These are phyloP conservation scores for Keithomyces neogunnii DNA, from an alignment of 2,329 filamentous ascomycete genomes.

Conservation along the genomic window DNA sequence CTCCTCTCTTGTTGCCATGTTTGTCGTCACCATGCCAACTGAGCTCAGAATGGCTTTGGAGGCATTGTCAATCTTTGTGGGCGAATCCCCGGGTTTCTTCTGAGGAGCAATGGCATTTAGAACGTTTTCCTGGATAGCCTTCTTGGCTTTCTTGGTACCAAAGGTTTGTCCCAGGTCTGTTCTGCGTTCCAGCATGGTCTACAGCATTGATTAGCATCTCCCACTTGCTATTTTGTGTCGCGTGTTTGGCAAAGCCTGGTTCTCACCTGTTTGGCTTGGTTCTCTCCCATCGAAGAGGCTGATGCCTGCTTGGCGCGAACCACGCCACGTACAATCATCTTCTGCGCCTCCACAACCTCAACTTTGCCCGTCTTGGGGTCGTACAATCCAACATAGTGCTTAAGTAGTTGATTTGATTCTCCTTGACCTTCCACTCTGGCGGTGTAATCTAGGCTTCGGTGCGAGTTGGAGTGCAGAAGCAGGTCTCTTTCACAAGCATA, in stretches of 20 bases:
- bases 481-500: slow-evolving; percentile 37
- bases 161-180: slow-evolving; percentile 69
- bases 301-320: slow-evolving; percentile 47
- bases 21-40: slow-evolving; percentile 52
- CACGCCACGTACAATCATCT: slow-evolving; percentile 50
- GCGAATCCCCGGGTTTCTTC: slow-evolving; percentile 24
- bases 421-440: slow-evolving; percentile 37
- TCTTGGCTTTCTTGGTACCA: slow-evolving; percentile 79
- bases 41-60: slow-evolving; percentile 53
- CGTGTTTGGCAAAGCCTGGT: background rate
- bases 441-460: slow-evolving; percentile 52
- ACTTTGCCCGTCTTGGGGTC: slow-evolving; percentile 52
- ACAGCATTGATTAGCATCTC: background rate
- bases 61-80: slow-evolving; percentile 45
- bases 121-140: slow-evolving; percentile 59
- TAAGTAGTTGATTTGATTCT: slow-evolving; percentile 32
- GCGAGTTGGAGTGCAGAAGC: slow-evolving; percentile 47
- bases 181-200: slow-evolving; percentile 53
- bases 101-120: slow-evolving; percentile 59
- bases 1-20: slow-evolving; percentile 59
- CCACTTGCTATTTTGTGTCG: background rate
- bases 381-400: slow-evolving; percentile 58
- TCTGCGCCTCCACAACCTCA: slow-evolving; percentile 54
- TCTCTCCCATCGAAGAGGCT: slow-evolving; percentile 34
- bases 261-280: slow-evolving; percentile 19